Evolutionary conservation across 345 rosid genomes (phyloP).

Genomic region (Populus alba): DNA sequence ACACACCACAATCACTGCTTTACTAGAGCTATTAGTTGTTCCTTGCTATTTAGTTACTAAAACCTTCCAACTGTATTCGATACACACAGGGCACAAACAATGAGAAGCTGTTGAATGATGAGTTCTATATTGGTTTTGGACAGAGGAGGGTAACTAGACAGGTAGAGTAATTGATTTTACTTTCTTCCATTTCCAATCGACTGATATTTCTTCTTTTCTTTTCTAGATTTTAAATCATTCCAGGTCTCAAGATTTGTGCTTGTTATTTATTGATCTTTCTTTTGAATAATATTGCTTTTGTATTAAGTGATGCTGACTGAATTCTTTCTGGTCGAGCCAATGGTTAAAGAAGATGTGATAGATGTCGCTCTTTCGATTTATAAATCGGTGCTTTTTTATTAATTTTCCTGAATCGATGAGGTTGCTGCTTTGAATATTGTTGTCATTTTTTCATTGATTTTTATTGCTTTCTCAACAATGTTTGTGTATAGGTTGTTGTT

Average conservation of each 20-base stretch:
- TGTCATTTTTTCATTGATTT: too few species aligned
- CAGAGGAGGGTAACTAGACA: constrained; percentile 31
- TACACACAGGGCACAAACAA: constrained; percentile 28
- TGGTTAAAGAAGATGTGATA: too few species aligned
- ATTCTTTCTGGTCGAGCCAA: too few species aligned
- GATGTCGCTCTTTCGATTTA: too few species aligned
- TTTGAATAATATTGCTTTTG: background rate
- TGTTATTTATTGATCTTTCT: background rate
- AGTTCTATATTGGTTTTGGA: constrained; percentile 32
- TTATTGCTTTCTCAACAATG: too few species aligned
- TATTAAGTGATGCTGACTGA: constrained; percentile 41
- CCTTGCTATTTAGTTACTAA: background rate
- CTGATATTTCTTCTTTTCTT: background rate
- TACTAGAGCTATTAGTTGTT: background rate
- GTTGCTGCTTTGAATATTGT: too few species aligned
- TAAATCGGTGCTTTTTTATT: too few species aligned
- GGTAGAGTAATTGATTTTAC: constrained; percentile 4
- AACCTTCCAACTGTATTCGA: background rate
- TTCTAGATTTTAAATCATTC: background rate
- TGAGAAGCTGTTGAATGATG: constrained; percentile 27
- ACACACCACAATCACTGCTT: too few species aligned
- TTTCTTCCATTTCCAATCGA: background rate
- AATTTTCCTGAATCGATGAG: too few species aligned
- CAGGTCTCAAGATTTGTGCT: background rate
- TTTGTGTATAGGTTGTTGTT: too few species aligned